Evolutionary conservation across 192 early-diverging fungal species (phyloP).

Genomic region (Haplosporangium gracile): DNA sequence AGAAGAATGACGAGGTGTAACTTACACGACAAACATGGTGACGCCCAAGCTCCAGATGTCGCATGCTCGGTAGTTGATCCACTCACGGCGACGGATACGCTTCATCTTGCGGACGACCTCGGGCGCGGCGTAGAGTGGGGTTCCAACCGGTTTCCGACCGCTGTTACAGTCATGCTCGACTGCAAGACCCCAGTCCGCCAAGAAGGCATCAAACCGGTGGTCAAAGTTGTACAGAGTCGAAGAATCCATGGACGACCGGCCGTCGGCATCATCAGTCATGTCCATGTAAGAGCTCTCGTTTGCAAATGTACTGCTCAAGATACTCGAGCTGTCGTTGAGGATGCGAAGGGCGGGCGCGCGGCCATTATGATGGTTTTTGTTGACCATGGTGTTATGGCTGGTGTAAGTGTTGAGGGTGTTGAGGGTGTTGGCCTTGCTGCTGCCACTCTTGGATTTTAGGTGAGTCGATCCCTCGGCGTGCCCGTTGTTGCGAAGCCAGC

Average conservation of each 20-base stretch:
- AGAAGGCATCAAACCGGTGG: slow-evolving; percentile 45
- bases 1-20: neutral
- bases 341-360: neutral
- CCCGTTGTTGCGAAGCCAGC: slow-evolving; percentile 25
- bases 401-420: slow-evolving; percentile 4
- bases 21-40: slow-evolving; percentile 58
- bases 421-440: neutral
- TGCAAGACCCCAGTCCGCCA: slow-evolving; percentile 53
- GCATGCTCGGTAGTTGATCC: slow-evolving; percentile 56
- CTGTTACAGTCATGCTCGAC: slow-evolving; percentile 51
- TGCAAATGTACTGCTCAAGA: slow-evolving; percentile 19
- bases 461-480: neutral
- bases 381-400: slow-evolving; percentile 4
- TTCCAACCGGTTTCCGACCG: slow-evolving; percentile 47
- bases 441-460: neutral
- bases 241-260: slow-evolving; percentile 44
- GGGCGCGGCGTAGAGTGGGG: slow-evolving; percentile 46
- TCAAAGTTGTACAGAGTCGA: slow-evolving; percentile 44
- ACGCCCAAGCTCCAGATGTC: slow-evolving; percentile 58
- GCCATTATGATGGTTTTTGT: neutral
- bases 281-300: slow-evolving; percentile 30
- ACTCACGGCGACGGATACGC: slow-evolving; percentile 43
- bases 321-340: slow-evolving; percentile 29
- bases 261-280: slow-evolving; percentile 15
- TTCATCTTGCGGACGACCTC: slow-evolving; percentile 57